Evolutionary conservation across 1,284 basidiomycete species (phyloP), one percentile per base, ranked within the genome.

Genomic region (Cutaneotrichosporon spelunceum): DNA sequence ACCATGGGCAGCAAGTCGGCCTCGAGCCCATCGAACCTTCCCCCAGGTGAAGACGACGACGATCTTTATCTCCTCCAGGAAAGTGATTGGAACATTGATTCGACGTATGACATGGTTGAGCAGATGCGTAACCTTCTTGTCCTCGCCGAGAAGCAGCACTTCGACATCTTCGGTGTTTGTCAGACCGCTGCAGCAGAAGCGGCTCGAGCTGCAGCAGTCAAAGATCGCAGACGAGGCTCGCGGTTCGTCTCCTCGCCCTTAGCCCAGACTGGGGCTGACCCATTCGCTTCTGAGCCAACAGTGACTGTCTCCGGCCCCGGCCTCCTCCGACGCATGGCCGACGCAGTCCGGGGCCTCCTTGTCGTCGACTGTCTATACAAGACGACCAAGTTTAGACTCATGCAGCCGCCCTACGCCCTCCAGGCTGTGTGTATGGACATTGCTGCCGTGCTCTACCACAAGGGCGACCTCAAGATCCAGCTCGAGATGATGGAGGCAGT

Each of bases 361-460:
- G 53, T 61, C 10, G 62, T 66, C 19, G 76, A 78, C 58, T 70
- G 72, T 54, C 59, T 75, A 2, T 65, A 77, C 59, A 61, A 56
- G 4, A 69, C 65, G 0, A 63, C 62, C 19, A 61, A 56, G 3
- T 73, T 73, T 33, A 56, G 72, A 3, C 75, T 69, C 3, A 53
- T 68, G 14, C 57, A 66, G 39, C 76, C 77, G 3, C 74, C 76
- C 10, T 64, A 69, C 53, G 69, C 73, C n/a, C 64, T 77, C 1
- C 72, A 78, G 36, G 65, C 74, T 13, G 69, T 71, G 21, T 76
- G 72, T 64, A 61, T 83, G 70, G 59, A 78, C 70, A 58, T 80
- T 64, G 69, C 78, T 34, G 52, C 75, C 57, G 57, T 79, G 63
- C 60, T 78, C 66, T 74, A 82, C 76, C 42, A 81, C 64, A 62